These are phyloP conservation scores for Leishmania aethiopica DNA, from an alignment of 208 protist genomes.

Conservation along the genomic window DNA sequence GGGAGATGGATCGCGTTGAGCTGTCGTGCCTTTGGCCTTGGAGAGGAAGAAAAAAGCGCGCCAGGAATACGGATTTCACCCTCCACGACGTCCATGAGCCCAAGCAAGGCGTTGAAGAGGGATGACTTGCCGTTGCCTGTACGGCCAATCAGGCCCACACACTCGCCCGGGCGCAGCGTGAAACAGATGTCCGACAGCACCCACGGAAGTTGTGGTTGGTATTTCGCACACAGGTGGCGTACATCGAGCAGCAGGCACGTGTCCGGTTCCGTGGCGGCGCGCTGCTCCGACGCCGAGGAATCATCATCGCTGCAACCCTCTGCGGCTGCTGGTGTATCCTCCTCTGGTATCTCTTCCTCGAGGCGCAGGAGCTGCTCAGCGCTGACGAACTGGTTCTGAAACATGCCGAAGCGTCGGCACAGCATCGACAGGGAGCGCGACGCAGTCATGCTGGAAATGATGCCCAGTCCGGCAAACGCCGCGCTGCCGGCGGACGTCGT, in stretches of 20 bases:
- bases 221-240: slow-evolving; percentile 61
- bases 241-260: slow-evolving; percentile 56
- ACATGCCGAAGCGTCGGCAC: slow-evolving; percentile 66
- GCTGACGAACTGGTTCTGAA: slow-evolving; percentile 83
- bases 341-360: slow-evolving; percentile 41
- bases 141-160: slow-evolving; percentile 74
- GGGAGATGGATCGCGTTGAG: slow-evolving; percentile 23
- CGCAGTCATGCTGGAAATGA: slow-evolving; percentile 64
- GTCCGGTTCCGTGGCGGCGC: neutral
- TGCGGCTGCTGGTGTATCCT: slow-evolving; percentile 11
- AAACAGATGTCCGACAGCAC: slow-evolving; percentile 75
- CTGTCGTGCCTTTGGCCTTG: slow-evolving; percentile 6
- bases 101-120: slow-evolving; percentile 76
- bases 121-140: slow-evolving; percentile 90
- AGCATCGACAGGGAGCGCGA: slow-evolving; percentile 59
- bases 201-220: slow-evolving; percentile 62
- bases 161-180: slow-evolving; percentile 49
- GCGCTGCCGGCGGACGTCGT: slow-evolving; percentile 35
- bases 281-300: slow-evolving; percentile 6
- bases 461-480: slow-evolving; percentile 66
- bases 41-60: slow-evolving; percentile 22
- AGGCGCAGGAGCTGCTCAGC: slow-evolving; percentile 66
- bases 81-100: slow-evolving; percentile 88
- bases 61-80: slow-evolving; percentile 44
- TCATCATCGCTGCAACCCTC: slow-evolving; percentile 3